Base-by-base conservation (phyloP, 164 flowering plant species). In the Aristolochia californica region DNA sequence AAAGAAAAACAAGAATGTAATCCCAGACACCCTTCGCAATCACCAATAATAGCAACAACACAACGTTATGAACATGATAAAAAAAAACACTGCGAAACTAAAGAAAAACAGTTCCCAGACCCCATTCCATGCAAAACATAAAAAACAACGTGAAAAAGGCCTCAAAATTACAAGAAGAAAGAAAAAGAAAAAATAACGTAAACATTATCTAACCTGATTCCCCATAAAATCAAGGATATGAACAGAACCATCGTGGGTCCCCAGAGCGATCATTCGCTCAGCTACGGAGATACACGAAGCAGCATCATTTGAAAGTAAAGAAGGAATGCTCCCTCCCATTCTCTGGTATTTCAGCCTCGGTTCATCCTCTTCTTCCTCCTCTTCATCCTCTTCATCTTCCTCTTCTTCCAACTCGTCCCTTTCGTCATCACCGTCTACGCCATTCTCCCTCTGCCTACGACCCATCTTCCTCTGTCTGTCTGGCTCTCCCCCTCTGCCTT, bases 311-410 rank as follows among this genome's bases (percentile, higher is more conserved):
- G 83, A 65, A 13, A 93, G 66, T 18, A 93, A 75, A 21, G 88
- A 55, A 15, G 91, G 83, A 13, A 93, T 70, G 61, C 88, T 93
- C 15, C 96, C 99, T 53, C 99, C 99, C 96, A 93, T 85, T 58
- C 99, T 79, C 77, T 87, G 95, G 63, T 93, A 93, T 86, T 93
- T 93, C 27, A 93, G 81, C 75, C 94, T 75, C 66, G 99, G 98
- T 80, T 91, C 98, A 20, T 87, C 98, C 57, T 91, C 98, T 26
- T 85, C 97, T 24, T 83, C 98, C 1, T 83, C 97, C 27, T 72
- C 95, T n/a, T n/a, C n/a, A 1, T 78, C 85, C 1, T 68, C 91
- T 9, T 66, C 94, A 1, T 74, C 83, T 0, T 70, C 87, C 3
- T 75, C 82, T 1, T 71, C 84, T 0, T 66, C 80, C 7, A 70